Evolutionary conservation across 371 early-diverging fungal species (phyloP).

Genomic region (Circinella minor): DNA sequence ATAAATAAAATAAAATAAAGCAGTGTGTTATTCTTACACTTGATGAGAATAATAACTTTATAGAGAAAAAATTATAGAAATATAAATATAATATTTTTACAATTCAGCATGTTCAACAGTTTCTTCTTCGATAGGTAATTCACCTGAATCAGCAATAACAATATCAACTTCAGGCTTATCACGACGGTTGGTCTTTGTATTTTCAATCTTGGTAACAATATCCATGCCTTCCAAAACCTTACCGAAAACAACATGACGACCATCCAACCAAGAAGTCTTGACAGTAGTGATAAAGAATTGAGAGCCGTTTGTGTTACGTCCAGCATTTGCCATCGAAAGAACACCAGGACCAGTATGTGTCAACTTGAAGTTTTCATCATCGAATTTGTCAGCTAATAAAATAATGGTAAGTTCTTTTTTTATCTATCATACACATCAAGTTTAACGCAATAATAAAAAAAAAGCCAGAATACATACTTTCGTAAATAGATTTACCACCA

Average conservation of each 20-base stretch:
- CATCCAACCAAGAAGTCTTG: conserved; percentile 80
- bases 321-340: conserved; percentile 96
- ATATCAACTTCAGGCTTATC: conserved; percentile 71
- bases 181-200: conserved; percentile 51
- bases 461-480: conserved; percentile 8
- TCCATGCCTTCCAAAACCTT: conserved; percentile 84
- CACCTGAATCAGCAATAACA: conserved; percentile 80
- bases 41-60: not conserved
- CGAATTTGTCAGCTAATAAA: conserved; percentile 67
- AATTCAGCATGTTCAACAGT: conserved; percentile 50
- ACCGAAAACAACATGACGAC: conserved; percentile 93
- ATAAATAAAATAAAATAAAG: too few relatives aligned
- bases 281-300: conserved; percentile 97
- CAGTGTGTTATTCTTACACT: too few relatives aligned
- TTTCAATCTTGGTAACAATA: conserved; percentile 68
- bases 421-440: too few relatives aligned
- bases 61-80: not conserved
- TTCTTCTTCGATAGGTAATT: conserved; percentile 49
- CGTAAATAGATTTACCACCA: conserved; percentile 97
- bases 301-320: conserved; percentile 95
- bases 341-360: conserved; percentile 83
- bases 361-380: conserved; percentile 96
- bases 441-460: not conserved
- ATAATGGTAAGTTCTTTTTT: too few relatives aligned
- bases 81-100: conserved; percentile 17